These are phyloP conservation scores for Macrocystidia cucumis DNA, from an alignment of 1,284 basidiomycete genomes.

Conservation along the genomic window DNA sequence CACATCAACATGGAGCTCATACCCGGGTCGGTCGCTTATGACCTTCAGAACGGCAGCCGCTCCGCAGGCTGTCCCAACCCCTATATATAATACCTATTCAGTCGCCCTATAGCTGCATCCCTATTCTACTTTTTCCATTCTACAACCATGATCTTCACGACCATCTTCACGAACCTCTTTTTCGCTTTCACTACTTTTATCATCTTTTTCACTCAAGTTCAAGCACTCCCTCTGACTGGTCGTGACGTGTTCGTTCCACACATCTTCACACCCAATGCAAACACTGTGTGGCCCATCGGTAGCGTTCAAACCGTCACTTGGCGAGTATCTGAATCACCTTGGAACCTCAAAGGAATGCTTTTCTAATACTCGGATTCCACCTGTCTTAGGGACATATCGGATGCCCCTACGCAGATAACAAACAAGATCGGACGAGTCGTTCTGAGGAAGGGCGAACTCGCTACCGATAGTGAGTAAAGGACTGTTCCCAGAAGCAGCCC, in stretches of 20 bases:
- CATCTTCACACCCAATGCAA: slow-evolving; percentile 27
- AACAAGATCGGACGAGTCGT: slow-evolving; percentile 33
- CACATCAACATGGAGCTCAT: no score
- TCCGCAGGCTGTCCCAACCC: slow-evolving; percentile 2
- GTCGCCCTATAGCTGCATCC: no score
- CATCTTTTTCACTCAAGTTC: slow-evolving; percentile 15
- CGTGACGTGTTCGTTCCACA: slow-evolving; percentile 43
- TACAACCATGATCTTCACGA: slow-evolving; percentile 7
- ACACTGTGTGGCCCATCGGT: slow-evolving; percentile 35
- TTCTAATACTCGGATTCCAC: not conserved
- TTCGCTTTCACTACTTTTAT: slow-evolving; percentile 4
- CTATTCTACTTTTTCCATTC: not conserved
- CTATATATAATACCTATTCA: no score
- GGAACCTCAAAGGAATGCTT: not conserved
- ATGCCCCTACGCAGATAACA: slow-evolving; percentile 35
- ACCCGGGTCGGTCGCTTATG: no score
- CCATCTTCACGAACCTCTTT: slow-evolving; percentile 4
- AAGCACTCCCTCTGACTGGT: slow-evolving; percentile 16
- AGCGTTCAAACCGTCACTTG: slow-evolving; percentile 36
- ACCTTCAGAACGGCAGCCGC: no score
- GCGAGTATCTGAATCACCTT: slow-evolving; percentile 19
- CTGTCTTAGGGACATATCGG: slow-evolving; percentile 28
- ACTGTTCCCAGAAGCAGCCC: not conserved
- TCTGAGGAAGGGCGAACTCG: slow-evolving; percentile 25
- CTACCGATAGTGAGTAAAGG: slow-evolving; percentile 20